Evolutionary conservation across 2,329 filamentous ascomycete species (phyloP).

Genomic region (Oidium heveae): DNA sequence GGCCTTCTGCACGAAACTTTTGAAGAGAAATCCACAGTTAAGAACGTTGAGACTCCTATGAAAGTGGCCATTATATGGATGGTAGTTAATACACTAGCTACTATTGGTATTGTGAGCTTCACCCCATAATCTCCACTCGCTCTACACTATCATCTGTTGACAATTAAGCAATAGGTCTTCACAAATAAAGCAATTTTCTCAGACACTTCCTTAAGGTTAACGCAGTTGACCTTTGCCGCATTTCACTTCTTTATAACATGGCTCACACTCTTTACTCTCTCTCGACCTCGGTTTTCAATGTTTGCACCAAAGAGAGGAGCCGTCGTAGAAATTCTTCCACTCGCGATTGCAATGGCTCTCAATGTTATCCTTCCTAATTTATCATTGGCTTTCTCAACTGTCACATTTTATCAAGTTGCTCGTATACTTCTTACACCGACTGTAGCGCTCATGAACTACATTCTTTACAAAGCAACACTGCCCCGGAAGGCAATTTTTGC

Average conservation of each 20-base stretch:
- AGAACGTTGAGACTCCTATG: slow-evolving; percentile 13
- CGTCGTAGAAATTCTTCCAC: slow-evolving; percentile 31
- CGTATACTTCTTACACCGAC: slow-evolving; percentile 40
- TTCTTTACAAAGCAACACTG: slow-evolving; percentile 31
- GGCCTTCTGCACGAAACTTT: slow-evolving; percentile 16
- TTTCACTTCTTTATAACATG: slow-evolving; percentile 46
- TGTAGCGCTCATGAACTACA: slow-evolving; percentile 37
- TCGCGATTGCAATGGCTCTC: slow-evolving; percentile 40
- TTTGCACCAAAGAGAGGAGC: slow-evolving; percentile 31
- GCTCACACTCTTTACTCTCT: slow-evolving; percentile 34
- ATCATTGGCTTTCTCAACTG: slow-evolving; percentile 38
- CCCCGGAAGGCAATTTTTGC: slow-evolving; percentile 25
- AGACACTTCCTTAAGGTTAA: slow-evolving; percentile 31
- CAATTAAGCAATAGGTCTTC: slow-evolving; percentile 20
- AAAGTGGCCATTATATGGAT: slow-evolving; percentile 27
- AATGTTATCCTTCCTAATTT: slow-evolving; percentile 46
- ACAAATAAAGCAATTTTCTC: slow-evolving; percentile 47
- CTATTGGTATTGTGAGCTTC: slow-evolving; percentile 31
- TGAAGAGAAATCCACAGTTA: slow-evolving; percentile 12
- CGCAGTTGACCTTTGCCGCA: slow-evolving; percentile 38
- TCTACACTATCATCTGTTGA: not conserved
- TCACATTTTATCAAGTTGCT: slow-evolving; percentile 46
- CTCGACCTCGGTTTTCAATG: slow-evolving; percentile 28
- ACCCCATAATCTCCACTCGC: not conserved
- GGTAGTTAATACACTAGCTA: slow-evolving; percentile 33